These are phyloP conservation scores for Apiotrichum mycotoxinovorans DNA, from an alignment of 1,284 basidiomycete species.

Conservation along the genomic window DNA sequence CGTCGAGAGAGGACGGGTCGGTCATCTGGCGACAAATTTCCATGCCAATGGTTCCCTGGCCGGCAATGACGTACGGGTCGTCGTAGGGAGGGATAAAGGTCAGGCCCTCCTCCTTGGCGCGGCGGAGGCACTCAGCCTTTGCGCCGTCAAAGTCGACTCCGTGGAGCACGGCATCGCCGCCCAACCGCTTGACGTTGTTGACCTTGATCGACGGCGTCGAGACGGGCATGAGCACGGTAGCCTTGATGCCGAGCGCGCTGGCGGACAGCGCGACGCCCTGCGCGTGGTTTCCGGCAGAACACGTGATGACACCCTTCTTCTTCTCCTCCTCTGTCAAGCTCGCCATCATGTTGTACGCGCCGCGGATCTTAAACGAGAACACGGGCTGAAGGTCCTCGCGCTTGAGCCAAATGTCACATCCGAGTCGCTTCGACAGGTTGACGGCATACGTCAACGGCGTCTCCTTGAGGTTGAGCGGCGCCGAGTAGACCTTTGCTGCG, in stretches of 20 bases:
- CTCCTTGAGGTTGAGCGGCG: constrained; percentile 68
- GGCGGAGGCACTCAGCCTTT: constrained; percentile 86
- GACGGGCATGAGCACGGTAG: constrained; percentile 97
- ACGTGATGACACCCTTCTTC: constrained; percentile 97
- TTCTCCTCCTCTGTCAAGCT: constrained; percentile 80
- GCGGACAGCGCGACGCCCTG: constrained; percentile 97
- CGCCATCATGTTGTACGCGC: constrained; percentile 99
- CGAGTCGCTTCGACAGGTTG: constrained; percentile 79
- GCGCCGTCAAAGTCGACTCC: constrained; percentile 95
- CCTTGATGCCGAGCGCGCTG: constrained; percentile 77
- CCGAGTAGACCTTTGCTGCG: constrained; percentile 79
- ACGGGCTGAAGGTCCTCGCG: constrained; percentile 97
- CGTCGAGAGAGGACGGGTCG: constrained; percentile 71
- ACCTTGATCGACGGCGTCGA: constrained; percentile 97
- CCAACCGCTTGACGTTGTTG: constrained; percentile 84
- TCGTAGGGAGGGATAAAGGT: constrained; percentile 97
- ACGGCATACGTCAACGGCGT: constrained; percentile 84
- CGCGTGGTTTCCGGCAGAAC: constrained; percentile 97
- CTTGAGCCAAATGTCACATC: constrained; percentile 90
- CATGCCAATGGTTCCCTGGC: constrained; percentile 92
- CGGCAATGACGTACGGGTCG: constrained; percentile 93
- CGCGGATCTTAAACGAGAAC: constrained; percentile 97
- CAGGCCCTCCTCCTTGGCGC: constrained; percentile 72
- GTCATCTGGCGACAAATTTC: constrained; percentile 86
- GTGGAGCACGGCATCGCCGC: constrained; percentile 89